A percentile compares a stretch with the other conserved stretches of the same genome.
Conservation (phyloP, 345 rosid genomes). For the Salix brachista region DNA sequence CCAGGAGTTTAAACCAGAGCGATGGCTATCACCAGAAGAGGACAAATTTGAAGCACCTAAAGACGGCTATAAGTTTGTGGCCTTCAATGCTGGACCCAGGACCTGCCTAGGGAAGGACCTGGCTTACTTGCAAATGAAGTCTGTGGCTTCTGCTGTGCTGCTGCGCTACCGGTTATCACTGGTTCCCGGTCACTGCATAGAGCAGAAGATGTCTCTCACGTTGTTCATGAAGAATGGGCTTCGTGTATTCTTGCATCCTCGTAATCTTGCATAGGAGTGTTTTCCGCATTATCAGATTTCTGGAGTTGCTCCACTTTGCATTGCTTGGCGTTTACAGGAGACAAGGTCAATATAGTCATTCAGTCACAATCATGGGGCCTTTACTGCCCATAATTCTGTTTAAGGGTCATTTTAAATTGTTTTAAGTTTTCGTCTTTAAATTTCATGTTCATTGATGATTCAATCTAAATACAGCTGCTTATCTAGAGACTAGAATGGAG, state of each 20-base stretch:
- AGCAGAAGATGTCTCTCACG: slow-evolving; percentile 94
- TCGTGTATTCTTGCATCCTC: slow-evolving; percentile 68
- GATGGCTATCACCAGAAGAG: slow-evolving; percentile 66
- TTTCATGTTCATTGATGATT: slow-evolving; percentile 16
- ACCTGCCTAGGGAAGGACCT: slow-evolving; percentile 89
- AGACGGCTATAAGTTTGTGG: slow-evolving; percentile 77
- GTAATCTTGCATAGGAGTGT: slow-evolving; percentile 27
- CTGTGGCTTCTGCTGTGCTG: slow-evolving; percentile 78
- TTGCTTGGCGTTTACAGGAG: not conserved
- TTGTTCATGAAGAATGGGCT: slow-evolving; percentile 89
- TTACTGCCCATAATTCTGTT: not conserved
- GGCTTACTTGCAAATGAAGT: slow-evolving; percentile 89
- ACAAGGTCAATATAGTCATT: slow-evolving; percentile 4
- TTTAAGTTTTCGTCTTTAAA: slow-evolving; percentile 24
- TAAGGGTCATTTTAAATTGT: slow-evolving; percentile 1
- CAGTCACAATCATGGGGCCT: not conserved
- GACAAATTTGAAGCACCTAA: slow-evolving; percentile 61
- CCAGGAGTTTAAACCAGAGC: slow-evolving; percentile 68
- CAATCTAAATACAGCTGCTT: slow-evolving; percentile 5
- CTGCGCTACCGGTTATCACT: slow-evolving; percentile 64
- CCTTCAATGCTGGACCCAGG: slow-evolving; percentile 92
- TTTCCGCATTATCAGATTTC: not conserved
- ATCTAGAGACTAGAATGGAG: not conserved
- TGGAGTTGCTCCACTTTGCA: not conserved
- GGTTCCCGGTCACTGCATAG: slow-evolving; percentile 72